Evolutionary conservation across 352 stramenopile genomes (phyloP).

Genomic region (Phytophthora tubulina): DNA sequence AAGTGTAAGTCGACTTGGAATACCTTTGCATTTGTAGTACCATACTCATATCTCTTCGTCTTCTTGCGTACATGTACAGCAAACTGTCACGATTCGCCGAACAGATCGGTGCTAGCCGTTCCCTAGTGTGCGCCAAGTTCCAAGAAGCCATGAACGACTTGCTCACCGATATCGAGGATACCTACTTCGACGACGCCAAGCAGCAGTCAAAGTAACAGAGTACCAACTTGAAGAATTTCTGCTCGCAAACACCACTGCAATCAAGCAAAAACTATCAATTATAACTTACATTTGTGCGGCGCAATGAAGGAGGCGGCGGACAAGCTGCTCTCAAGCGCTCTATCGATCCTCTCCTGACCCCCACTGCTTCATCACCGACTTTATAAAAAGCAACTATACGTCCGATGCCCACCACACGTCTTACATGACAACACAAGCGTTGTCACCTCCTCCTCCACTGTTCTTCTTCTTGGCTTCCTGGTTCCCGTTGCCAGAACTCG

Average conservation of each 20-base stretch:
- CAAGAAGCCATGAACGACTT: slow-evolving; percentile 81
- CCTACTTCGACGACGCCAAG: slow-evolving; percentile 64
- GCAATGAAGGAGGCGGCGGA: slow-evolving; percentile 18
- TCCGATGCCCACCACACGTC: neutral
- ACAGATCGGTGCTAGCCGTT: slow-evolving; percentile 68
- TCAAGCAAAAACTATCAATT: slow-evolving; percentile 29
- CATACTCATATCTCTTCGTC: neutral
- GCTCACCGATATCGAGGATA: slow-evolving; percentile 74
- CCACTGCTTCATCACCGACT: slow-evolving; percentile 16
- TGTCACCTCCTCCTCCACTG: slow-evolving; percentile 48
- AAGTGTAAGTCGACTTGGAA: slow-evolving; percentile 52
- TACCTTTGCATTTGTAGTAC: neutral
- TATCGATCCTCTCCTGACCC: slow-evolving; percentile 13
- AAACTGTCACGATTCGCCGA: slow-evolving; percentile 86
- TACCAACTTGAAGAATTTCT: neutral
- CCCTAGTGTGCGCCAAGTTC: slow-evolving; percentile 75
- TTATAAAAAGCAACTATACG: slow-evolving; percentile 41
- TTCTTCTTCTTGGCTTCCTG: slow-evolving; percentile 51
- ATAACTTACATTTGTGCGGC: slow-evolving; percentile 47
- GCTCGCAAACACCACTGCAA: neutral
- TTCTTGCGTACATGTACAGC: slow-evolving; percentile 36
- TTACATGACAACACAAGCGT: slow-evolving; percentile 78
- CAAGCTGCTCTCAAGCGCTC: slow-evolving; percentile 23
- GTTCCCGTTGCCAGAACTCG: slow-evolving; percentile 39
- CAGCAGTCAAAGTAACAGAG: slow-evolving; percentile 52